A percentile compares a stretch with the other conserved stretches of the same genome.
These are phyloP conservation scores for Nowakowskiella sp. DNA, from an alignment of 192 early-diverging fungal genomes.

Conservation along the genomic window DNA sequence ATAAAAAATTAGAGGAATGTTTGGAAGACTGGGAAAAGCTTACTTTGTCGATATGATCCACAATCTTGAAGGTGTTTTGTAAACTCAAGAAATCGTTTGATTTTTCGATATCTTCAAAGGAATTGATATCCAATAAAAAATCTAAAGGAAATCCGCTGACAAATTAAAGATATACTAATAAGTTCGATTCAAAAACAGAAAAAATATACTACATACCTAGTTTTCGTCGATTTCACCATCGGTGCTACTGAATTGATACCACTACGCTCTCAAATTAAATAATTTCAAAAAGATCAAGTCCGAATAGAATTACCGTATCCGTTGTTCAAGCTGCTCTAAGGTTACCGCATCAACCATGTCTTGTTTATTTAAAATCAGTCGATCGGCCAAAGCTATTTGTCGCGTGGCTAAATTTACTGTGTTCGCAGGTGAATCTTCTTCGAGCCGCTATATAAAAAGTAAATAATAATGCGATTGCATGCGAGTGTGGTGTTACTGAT, in stretches of 20 bases:
- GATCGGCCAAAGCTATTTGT: conserved; percentile 82
- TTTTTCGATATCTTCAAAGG: conserved; percentile 38
- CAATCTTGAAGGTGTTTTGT: too few relatives aligned
- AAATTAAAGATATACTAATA: background rate
- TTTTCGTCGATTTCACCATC: conserved; percentile 29
- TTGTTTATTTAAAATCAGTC: conserved; percentile 79
- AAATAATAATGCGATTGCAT: too few relatives aligned
- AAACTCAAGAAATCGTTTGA: background rate
- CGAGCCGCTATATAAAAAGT: too few relatives aligned
- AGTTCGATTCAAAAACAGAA: conserved; percentile 13
- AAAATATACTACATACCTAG: conserved; percentile 24
- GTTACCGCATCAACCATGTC: conserved; percentile 50
- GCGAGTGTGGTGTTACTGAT: conserved; percentile 10
- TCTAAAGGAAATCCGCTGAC: conserved; percentile 39
- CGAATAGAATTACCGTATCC: conserved; percentile 27
- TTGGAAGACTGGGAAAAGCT: conserved; percentile 2
- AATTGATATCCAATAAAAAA: conserved; percentile 52
- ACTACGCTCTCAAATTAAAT: background rate
- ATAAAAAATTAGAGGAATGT: conserved; percentile 14
- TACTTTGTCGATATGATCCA: conserved; percentile 29
- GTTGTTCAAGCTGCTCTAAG: conserved; percentile 18
- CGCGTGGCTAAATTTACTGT: conserved; percentile 10
- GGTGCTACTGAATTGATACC: conserved; percentile 47
- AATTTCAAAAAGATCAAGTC: background rate
- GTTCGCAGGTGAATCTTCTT: too few relatives aligned